Evolutionary conservation across 768 basidiomycete species (phyloP).

Genomic region (Chalciporus sphaerocephalus): DNA sequence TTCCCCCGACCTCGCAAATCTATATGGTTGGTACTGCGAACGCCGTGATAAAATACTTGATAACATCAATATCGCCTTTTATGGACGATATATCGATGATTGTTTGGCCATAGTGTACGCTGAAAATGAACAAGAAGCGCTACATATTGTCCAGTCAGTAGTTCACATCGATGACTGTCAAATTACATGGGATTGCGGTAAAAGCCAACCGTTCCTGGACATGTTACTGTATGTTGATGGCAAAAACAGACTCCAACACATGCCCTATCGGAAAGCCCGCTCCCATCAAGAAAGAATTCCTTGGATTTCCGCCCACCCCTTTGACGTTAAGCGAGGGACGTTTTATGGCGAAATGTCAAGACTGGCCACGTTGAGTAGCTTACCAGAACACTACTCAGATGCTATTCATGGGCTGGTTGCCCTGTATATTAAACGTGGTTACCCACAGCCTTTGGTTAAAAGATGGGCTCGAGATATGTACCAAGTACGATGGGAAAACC

Average conservation of each 20-base stretch:
- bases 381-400: neutral
- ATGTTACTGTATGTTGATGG: neutral
- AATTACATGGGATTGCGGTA: too few relatives aligned
- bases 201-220: too few relatives aligned
- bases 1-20: constrained; percentile 11
- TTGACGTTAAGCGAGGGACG: constrained; percentile 7
- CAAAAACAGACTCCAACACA: neutral
- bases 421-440: neutral
- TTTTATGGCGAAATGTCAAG: neutral
- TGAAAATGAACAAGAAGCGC: neutral
- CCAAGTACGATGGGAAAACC: neutral
- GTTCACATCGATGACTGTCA: neutral
- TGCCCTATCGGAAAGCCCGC: too few relatives aligned
- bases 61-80: neutral
- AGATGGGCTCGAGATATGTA: neutral
- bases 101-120: constrained; percentile 1
- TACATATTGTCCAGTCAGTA: fast-evolving
- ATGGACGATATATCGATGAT: constrained; percentile 9
- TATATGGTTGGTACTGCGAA: constrained; percentile 5
- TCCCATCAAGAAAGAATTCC: too few relatives aligned
- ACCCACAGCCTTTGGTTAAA: neutral
- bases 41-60: neutral
- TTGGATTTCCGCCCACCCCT: neutral
- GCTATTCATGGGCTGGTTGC: neutral
- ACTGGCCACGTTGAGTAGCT: neutral